Evolutionary conservation across 1,139 yeast species (phyloP).

Genomic region (Pichia sp.): DNA sequence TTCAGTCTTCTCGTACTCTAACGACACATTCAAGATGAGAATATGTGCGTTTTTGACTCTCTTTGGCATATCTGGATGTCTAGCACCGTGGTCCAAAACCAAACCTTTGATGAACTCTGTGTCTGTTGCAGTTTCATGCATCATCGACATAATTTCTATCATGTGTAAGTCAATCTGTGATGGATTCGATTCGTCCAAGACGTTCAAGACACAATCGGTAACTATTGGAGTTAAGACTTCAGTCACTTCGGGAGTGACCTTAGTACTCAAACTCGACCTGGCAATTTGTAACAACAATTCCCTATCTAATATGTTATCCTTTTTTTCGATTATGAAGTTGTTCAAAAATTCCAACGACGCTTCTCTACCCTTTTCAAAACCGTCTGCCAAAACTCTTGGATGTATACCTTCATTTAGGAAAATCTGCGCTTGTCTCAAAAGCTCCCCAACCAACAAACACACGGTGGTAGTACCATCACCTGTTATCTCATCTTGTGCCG

Average conservation of each 20-base stretch:
- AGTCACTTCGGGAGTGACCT: constrained; percentile 70
- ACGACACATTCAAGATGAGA: constrained; percentile 83
- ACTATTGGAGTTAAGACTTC: constrained; percentile 88
- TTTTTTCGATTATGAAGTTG: constrained; percentile 43
- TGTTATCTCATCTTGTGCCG: constrained; percentile 97
- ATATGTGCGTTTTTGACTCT: constrained; percentile 77
- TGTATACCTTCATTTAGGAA: constrained; percentile 91
- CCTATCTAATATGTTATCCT: constrained; percentile 49
- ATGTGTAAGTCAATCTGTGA: constrained; percentile 79
- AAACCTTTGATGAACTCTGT: constrained; percentile 83
- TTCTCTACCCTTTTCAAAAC: constrained; percentile 85
- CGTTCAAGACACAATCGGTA: constrained; percentile 89
- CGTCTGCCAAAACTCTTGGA: constrained; percentile 91
- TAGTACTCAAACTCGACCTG: constrained; percentile 81
- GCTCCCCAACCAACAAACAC: constrained; percentile 88
- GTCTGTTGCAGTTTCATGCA: constrained; percentile 80
- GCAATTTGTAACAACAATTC: constrained; percentile 90
- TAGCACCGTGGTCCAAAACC: constrained; percentile 96
- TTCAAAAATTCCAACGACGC: constrained; percentile 69
- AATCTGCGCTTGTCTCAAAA: constrained; percentile 91
- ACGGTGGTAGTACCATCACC: constrained; percentile 99
- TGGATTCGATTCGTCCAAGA: constrained; percentile 46
- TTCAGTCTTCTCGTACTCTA: constrained; percentile 97
- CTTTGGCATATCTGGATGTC: constrained; percentile 99
- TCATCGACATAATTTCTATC: constrained; percentile 99